A percentile compares a stretch with the other conserved stretches of the same genome.
Conservation (phyloP, 2,329 filamentous ascomycete species). For the Fusarium irregulare region DNA sequence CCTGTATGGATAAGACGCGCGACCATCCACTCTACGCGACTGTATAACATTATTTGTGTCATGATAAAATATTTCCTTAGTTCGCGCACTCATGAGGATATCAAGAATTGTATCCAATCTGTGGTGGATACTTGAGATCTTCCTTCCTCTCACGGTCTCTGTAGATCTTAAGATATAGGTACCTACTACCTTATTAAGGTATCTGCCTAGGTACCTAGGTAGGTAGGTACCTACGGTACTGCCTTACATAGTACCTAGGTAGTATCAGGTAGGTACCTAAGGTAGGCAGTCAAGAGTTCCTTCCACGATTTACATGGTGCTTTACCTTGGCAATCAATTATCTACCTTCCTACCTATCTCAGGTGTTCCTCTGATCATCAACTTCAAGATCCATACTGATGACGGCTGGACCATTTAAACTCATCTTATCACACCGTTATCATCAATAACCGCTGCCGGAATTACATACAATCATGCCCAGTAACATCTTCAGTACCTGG, state of each 20-base stretch:
- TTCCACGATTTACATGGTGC: background rate
- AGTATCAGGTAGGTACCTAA: too few relatives aligned
- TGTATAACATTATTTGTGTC: background rate
- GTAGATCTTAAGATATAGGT: background rate
- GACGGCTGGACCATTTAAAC: background rate
- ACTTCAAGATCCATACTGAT: background rate
- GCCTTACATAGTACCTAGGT: too few relatives aligned
- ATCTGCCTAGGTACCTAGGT: background rate
- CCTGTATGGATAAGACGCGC: background rate
- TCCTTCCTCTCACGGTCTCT: background rate
- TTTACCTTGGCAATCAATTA: background rate
- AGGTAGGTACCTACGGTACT: background rate
- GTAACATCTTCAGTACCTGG: slow-evolving; percentile 19
- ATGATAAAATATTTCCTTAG: background rate
- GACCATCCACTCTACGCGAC: slow-evolving; percentile 15
- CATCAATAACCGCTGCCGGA: slow-evolving; percentile 18
- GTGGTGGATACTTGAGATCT: background rate
- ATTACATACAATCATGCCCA: slow-evolving; percentile 27
- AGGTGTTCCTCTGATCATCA: background rate
- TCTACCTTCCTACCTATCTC: background rate
- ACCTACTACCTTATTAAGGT: too few relatives aligned
- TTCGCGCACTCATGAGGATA: background rate
- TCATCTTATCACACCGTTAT: background rate
- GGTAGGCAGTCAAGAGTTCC: background rate
- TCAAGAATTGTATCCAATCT: background rate